Conservation (phyloP, 805 yeast genomes). For the Yamadazyma philogaea region DNA sequence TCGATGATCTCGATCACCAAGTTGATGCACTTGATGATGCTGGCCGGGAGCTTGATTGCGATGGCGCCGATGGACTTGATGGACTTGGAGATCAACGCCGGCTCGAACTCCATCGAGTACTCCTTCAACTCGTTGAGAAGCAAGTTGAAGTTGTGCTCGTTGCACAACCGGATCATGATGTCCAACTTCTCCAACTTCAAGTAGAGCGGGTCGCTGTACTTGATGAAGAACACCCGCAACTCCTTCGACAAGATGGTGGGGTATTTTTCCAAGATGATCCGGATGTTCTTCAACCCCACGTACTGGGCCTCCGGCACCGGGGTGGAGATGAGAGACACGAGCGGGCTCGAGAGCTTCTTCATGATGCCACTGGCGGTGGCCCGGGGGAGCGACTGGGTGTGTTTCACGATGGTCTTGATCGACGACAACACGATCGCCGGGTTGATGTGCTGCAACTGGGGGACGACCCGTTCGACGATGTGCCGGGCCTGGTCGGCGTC, state of each 20-base stretch:
- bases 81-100: conserved; percentile 66
- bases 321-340: conserved; percentile 81
- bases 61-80: conserved; percentile 68
- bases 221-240: conserved; percentile 84
- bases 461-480: conserved; percentile 84
- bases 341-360: conserved; percentile 76
- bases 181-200: conserved; percentile 75
- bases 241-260: conserved; percentile 78
- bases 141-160: conserved; percentile 54
- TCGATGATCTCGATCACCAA: conserved; percentile 58
- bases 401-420: conserved; percentile 74
- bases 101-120: conserved; percentile 82
- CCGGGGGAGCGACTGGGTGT: conserved; percentile 48
- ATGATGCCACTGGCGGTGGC: conserved; percentile 39
- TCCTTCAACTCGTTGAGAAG: conserved; percentile 71
- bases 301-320: conserved; percentile 90
- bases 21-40: conserved; percentile 58
- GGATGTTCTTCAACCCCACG: conserved; percentile 86
- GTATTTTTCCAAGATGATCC: conserved; percentile 84
- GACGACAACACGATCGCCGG: conserved; percentile 91
- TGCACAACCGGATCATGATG: conserved; percentile 66
- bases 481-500: conserved; percentile 69
- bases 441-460: conserved; percentile 95
- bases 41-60: conserved; percentile 58
- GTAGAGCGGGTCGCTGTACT: conserved; percentile 79